Conservation (phyloP, 805 yeast genomes). For the Yamadazyma sp. region DNA sequence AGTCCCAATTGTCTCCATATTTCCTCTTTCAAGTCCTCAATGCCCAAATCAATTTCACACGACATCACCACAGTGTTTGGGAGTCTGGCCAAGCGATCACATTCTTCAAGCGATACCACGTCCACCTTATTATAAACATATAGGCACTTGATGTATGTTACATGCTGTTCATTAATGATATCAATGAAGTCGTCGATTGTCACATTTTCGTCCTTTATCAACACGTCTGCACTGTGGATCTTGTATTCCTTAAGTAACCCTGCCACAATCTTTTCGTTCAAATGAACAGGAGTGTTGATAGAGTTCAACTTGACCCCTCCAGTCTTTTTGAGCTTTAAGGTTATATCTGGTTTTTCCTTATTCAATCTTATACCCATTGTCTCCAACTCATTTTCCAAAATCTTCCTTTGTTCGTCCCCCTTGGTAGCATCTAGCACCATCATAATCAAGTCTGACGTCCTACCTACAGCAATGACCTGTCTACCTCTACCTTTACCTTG, state of each 20-base stretch:
- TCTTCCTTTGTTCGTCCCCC: constrained; percentile 82
- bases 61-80: constrained; percentile 94
- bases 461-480: constrained; percentile 94
- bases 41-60: constrained; percentile 83
- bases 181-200: constrained; percentile 93
- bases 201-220: constrained; percentile 82
- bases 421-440: constrained; percentile 97
- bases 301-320: constrained; percentile 90
- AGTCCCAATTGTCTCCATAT: constrained; percentile 88
- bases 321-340: constrained; percentile 74
- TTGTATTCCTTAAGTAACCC: constrained; percentile 82
- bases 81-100: constrained; percentile 85
- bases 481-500: constrained; percentile 98
- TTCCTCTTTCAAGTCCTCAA: constrained; percentile 85
- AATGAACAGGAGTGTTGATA: constrained; percentile 75
- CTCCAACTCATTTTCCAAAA: constrained; percentile 85
- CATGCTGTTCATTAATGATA: constrained; percentile 81
- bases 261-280: constrained; percentile 77
- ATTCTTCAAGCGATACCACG: constrained; percentile 92
- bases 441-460: constrained; percentile 87
- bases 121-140: constrained; percentile 95
- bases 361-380: constrained; percentile 91
- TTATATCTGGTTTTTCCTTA: constrained; percentile 75
- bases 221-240: constrained; percentile 90
- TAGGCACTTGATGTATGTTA: constrained; percentile 85